Evolutionary conservation across 1,139 yeast genomes (phyloP).

Genomic region (Candida neerlandica): DNA sequence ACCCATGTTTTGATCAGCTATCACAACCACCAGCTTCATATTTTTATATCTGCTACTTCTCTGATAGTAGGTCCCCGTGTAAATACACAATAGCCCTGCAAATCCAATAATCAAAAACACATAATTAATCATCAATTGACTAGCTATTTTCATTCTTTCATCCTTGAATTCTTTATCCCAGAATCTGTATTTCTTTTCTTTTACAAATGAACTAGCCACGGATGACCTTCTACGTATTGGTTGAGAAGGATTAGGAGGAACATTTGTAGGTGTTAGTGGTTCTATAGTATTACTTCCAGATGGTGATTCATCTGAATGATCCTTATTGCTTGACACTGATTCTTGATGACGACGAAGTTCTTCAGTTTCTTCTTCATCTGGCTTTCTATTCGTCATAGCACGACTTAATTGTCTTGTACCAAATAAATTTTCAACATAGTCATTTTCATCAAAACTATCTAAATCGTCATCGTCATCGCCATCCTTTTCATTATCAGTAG

Average conservation of each 20-base stretch:
- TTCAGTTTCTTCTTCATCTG: slow-evolving; percentile 13
- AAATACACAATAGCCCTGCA: slow-evolving; percentile 26
- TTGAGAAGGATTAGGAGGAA: slow-evolving; percentile 9
- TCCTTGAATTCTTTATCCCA: slow-evolving; percentile 32
- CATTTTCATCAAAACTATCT: slow-evolving; percentile 6
- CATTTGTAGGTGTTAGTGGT: background rate
- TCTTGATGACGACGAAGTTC: background rate
- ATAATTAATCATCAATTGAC: slow-evolving; percentile 27
- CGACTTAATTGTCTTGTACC: slow-evolving; percentile 16
- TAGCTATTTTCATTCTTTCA: slow-evolving; percentile 21
- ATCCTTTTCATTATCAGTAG: slow-evolving; percentile 3
- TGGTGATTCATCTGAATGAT: background rate
- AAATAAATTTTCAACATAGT: slow-evolving; percentile 14
- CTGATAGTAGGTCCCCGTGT: slow-evolving; percentile 35
- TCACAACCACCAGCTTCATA: slow-evolving; percentile 27
- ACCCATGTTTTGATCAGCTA: slow-evolving; percentile 28
- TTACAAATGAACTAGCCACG: slow-evolving; percentile 22
- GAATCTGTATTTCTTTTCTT: slow-evolving; percentile 23
- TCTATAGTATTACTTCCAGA: background rate
- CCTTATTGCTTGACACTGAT: background rate
- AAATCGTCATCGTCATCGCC: slow-evolving; percentile 10
- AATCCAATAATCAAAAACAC: slow-evolving; percentile 27
- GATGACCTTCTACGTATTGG: slow-evolving; percentile 23
- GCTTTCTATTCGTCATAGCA: slow-evolving; percentile 5
- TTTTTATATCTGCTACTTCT: slow-evolving; percentile 23